These are phyloP conservation scores for Chalara sp. DNA, from an alignment of 2,329 filamentous ascomycete genomes.

Conservation along the genomic window DNA sequence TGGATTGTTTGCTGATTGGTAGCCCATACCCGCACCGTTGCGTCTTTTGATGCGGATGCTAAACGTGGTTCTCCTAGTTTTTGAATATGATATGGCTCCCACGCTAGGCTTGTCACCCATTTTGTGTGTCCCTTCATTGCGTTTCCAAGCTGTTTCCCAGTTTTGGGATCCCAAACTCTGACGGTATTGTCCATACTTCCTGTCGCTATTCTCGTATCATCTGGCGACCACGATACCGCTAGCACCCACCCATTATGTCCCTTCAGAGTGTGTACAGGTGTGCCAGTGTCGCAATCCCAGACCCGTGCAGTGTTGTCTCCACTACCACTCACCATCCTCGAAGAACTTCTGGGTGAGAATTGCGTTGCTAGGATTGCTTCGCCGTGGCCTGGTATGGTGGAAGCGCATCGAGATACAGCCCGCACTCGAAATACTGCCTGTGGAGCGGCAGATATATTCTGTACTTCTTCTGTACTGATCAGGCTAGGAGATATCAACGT, in stretches of 20 bases:
- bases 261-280: conserved; percentile 76
- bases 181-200: conserved; percentile 91
- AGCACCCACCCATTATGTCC: conserved; percentile 89
- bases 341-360: conserved; percentile 75
- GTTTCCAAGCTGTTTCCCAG: conserved; percentile 65
- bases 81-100: conserved; percentile 91
- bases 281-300: conserved; percentile 93
- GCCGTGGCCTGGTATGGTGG: conserved; percentile 83
- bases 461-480: conserved; percentile 29
- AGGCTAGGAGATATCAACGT: conserved; percentile 34
- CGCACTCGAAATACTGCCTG: conserved; percentile 94
- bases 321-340: conserved; percentile 76
- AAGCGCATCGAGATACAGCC: conserved; percentile 82
- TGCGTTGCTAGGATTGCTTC: conserved; percentile 82
- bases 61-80: conserved; percentile 65
- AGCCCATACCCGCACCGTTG: conserved; percentile 82
- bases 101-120: conserved; percentile 80
- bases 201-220: conserved; percentile 74
- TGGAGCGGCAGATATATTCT: conserved; percentile 56
- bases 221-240: conserved; percentile 79
- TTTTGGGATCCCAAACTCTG: conserved; percentile 81
- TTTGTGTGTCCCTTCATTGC: conserved; percentile 77
- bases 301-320: conserved; percentile 88
- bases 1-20: conserved; percentile 73
- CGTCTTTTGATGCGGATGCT: conserved; percentile 84